Conservation (phyloP, 352 stramenopile species). For the Phytophthora syringae region DNA sequence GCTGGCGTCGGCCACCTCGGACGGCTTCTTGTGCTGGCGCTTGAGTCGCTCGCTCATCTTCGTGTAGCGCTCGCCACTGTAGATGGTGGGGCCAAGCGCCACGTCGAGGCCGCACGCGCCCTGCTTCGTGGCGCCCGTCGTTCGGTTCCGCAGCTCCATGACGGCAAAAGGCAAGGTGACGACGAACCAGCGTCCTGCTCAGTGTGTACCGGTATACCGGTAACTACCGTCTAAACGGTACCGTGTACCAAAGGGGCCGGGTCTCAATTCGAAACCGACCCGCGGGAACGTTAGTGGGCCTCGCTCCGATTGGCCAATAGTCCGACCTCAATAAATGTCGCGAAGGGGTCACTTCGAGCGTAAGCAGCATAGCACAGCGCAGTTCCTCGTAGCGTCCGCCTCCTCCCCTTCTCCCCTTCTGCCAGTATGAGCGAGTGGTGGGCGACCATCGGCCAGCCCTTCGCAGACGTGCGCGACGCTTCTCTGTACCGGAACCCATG, state of each 20-base stretch:
- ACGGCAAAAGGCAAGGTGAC: constrained; percentile 18
- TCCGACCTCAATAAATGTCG: constrained; percentile 17
- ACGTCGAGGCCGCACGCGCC: constrained; percentile 53
- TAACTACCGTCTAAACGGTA: too few relatives aligned
- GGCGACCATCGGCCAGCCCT: constrained; percentile 77
- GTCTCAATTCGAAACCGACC: too few relatives aligned
- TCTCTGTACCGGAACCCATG: too few relatives aligned
- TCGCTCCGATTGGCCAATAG: constrained; percentile 10
- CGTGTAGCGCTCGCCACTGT: constrained; percentile 81
- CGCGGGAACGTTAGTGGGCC: constrained; percentile 5
- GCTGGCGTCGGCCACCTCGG: constrained; percentile 48
- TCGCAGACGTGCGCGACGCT: constrained; percentile 56
- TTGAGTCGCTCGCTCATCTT: constrained; percentile 87
- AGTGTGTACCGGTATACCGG: too few relatives aligned
- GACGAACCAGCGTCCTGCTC: neutral
- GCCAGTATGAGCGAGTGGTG: constrained; percentile 80
- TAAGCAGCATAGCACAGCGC: neutral
- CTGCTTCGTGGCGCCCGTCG: constrained; percentile 38
- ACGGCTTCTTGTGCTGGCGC: constrained; percentile 63
- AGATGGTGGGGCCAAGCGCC: constrained; percentile 76
- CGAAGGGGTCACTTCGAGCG: constrained; percentile 13
- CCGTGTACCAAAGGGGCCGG: too few relatives aligned
- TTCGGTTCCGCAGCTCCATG: constrained; percentile 76
- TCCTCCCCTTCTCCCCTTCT: neutral
- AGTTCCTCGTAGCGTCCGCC: constrained; percentile 13